Evolutionary conservation across 2,329 filamentous ascomycete species (phyloP), one percentile per base, ranked within the genome.

Genomic region (Thyridium curvatum): DNA sequence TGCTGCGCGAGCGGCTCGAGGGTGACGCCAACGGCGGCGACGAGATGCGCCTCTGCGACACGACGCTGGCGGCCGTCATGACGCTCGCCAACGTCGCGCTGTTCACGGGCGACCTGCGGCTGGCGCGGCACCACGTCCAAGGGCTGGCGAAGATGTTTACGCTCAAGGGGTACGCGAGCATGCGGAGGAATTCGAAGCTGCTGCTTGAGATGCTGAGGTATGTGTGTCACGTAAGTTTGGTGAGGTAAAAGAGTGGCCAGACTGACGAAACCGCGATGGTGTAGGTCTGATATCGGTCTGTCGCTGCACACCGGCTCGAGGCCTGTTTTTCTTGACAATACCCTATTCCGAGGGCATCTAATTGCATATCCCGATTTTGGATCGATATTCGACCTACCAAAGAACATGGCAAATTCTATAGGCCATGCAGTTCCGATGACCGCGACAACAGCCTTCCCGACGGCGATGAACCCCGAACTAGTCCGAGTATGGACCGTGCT

Each of bases 401-500:
- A 26, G n/a, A n/a, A n/a, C n/a, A n/a, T n/a, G n/a, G n/a, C n/a
- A n/a, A n/a, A n/a, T n/a, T n/a, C n/a, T n/a, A n/a, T n/a, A n/a
- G n/a, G n/a, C n/a, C n/a, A n/a, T n/a, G n/a, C n/a, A n/a, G n/a
- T n/a, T n/a, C n/a, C 12, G 9, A 18, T 2, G 13, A 17, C 1
- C 18, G 38, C 12, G n/a, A n/a, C n/a, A 30, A 33, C 10, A 29
- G 37, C 14, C 21, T 26, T 6, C 21, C 21, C 21, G 6, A 26
- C 21, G 21, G 21, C 21, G 6, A 34, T 50, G 4, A 36, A 52
- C 16, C 3, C 12, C 12, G 41, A 45, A 8, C 38, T 58, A 8
- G 37, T 39, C 2, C 37, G 16, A 12, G 41, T 42, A 3, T 57
- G 52, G 55, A 37, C 29, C 12, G 38, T 41, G 0, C 46, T 48